phyloP scores from a whole-genome alignment of 2,329 filamentous ascomycete genomes.

The Thelonectria blattea region DNA sequence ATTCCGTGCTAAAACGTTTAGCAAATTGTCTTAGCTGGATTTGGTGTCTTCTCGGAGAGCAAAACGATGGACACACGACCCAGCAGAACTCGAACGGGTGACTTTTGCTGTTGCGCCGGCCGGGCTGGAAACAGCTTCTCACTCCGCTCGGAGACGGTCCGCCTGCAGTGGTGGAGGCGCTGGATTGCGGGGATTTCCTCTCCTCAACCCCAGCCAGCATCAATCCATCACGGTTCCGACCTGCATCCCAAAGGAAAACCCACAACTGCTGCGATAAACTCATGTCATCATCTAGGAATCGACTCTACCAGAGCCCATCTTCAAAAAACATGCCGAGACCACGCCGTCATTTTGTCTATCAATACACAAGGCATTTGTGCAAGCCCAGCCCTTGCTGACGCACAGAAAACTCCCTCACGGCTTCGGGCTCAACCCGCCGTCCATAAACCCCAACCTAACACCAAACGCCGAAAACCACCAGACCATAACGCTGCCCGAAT shows the following conservation, averaged over 20 bases:
- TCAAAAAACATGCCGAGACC: neutral
- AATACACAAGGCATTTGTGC: neutral
- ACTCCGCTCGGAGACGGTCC: neutral
- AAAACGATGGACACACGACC: no score
- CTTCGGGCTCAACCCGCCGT: neutral
- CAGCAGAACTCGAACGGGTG: no score
- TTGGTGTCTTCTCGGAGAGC: no score
- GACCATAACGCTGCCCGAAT: constrained; percentile 1
- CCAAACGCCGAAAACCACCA: constrained; percentile 15
- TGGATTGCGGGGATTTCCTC: neutral
- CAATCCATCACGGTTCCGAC: neutral
- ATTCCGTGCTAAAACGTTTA: neutral
- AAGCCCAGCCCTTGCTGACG: neutral
- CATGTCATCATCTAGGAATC: neutral
- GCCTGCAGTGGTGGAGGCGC: neutral
- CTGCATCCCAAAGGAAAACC: neutral
- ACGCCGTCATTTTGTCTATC: constrained; percentile 6
- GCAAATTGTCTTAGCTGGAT: no score
- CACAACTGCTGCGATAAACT: neutral
- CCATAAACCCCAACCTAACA: constrained; percentile 8
- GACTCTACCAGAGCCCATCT: neutral
- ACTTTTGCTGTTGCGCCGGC: no score
- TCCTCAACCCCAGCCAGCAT: neutral
- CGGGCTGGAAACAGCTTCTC: neutral
- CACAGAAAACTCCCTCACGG: neutral